Percentiles rank a stretch among this genome's conserved stretches.
These are phyloP conservation scores for Coniferiporia sulphurascens DNA, from an alignment of 1,284 basidiomycete species.

Conservation along the genomic window DNA sequence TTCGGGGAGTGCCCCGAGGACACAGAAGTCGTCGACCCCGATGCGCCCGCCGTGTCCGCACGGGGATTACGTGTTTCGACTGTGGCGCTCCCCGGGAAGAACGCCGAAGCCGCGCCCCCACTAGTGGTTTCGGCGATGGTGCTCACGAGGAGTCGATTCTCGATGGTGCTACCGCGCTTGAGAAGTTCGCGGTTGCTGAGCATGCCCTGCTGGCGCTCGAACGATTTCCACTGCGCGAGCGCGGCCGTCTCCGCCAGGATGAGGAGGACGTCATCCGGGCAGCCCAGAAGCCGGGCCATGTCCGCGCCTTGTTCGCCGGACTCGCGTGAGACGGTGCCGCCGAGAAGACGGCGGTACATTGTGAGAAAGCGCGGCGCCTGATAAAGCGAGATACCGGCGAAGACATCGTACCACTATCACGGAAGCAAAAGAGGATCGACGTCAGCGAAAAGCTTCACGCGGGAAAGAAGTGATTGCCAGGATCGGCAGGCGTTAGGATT, in stretches of 20 bases:
- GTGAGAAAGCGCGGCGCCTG: conserved; percentile 60
- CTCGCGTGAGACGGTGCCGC: conserved; percentile 33
- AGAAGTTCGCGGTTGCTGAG: conserved; percentile 69
- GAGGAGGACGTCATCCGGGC: conserved; percentile 69
- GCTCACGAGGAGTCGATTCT: conserved; percentile 48
- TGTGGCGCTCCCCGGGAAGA: conserved; percentile 22
- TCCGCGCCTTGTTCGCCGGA: conserved; percentile 19
- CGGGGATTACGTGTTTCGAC: conserved; percentile 4
- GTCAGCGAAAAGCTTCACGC: not conserved
- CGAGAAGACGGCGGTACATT: conserved; percentile 58
- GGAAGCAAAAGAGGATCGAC: conserved; percentile 14
- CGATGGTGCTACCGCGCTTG: conserved; percentile 58
- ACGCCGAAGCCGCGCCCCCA: conserved; percentile 24
- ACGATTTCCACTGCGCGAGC: conserved; percentile 72
- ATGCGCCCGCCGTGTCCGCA: conserved; percentile 10
- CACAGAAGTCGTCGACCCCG: not conserved
- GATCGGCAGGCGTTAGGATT: not conserved
- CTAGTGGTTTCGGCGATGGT: conserved; percentile 27
- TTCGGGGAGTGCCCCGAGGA: not conserved
- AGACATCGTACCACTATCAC: conserved; percentile 68
- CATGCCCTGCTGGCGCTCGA: conserved; percentile 42
- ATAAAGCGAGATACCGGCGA: conserved; percentile 57
- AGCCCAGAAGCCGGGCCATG: conserved; percentile 66
- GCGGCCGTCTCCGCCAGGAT: conserved; percentile 69
- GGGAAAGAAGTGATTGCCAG: conserved; percentile 9